Evolutionary conservation across 805 yeast genomes (phyloP).

Genomic region (Metschnikowia dekortorum): DNA sequence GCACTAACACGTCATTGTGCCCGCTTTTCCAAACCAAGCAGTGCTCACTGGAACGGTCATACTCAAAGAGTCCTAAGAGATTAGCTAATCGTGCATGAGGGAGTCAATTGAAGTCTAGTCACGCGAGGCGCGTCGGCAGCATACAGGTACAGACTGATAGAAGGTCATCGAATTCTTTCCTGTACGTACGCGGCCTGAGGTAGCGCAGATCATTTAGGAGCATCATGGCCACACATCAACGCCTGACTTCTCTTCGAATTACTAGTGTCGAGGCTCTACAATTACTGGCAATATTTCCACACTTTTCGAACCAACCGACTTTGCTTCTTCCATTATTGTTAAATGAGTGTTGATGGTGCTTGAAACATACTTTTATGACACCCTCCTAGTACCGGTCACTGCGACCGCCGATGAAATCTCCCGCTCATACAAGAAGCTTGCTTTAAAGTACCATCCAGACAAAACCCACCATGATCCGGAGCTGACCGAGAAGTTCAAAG

Average conservation of each 20-base stretch:
- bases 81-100: not conserved
- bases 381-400: slow-evolving; percentile 26
- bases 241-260: not conserved
- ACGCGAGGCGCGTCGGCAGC: slow-evolving; percentile 1
- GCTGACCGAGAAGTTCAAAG: slow-evolving; percentile 53
- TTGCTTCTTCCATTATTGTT: not conserved
- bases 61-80: too few relatives aligned
- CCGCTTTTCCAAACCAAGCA: too few relatives aligned
- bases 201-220: slow-evolving; percentile 3
- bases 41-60: too few relatives aligned
- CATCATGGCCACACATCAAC: not conserved
- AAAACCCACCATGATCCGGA: slow-evolving; percentile 48
- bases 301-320: not conserved
- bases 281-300: not conserved
- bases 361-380: slow-evolving; percentile 32
- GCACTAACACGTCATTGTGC: too few relatives aligned
- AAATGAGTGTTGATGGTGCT: slow-evolving; percentile 13
- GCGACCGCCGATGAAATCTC: slow-evolving; percentile 42
- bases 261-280: not conserved
- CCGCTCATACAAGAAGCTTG: slow-evolving; percentile 32
- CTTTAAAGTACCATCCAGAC: slow-evolving; percentile 62
- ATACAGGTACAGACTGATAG: slow-evolving; percentile 10
- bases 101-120: not conserved
- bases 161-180: slow-evolving; percentile 15
- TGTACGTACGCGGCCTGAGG: slow-evolving; percentile 4